Percentiles rank a stretch among this genome's conserved stretches.
These are phyloP conservation scores for Shiraia sp. DNA, from an alignment of 2,329 filamentous ascomycete genomes.

Conservation along the genomic window DNA sequence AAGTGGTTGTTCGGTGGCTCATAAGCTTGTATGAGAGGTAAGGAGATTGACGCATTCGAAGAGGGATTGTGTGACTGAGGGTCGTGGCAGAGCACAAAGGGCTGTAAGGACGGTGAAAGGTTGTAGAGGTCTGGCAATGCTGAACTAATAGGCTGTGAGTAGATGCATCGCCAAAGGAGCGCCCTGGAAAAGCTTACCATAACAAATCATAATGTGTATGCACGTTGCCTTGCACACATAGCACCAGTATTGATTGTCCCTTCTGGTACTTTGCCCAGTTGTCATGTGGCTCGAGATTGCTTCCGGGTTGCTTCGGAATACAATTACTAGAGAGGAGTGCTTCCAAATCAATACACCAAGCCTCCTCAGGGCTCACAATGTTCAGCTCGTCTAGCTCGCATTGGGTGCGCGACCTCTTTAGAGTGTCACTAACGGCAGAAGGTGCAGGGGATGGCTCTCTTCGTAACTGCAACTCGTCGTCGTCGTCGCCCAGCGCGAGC, in stretches of 20 bases:
- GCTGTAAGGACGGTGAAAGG: constrained; percentile 38
- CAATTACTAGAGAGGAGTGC: constrained; percentile 35
- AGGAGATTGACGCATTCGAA: constrained; percentile 24
- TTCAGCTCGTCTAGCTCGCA: constrained; percentile 42
- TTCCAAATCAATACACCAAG: constrained; percentile 39
- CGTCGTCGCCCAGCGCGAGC: constrained; percentile 26
- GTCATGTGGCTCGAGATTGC: constrained; percentile 27
- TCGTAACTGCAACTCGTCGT: constrained; percentile 22
- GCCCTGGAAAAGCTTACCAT: constrained; percentile 25
- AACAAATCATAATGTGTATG: constrained; percentile 42
- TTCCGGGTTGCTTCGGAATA: constrained; percentile 17
- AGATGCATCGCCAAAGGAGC: background rate
- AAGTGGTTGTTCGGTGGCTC: constrained; percentile 42
- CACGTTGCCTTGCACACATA: constrained; percentile 42
- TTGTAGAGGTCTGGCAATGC: constrained; percentile 34
- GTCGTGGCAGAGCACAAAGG: constrained; percentile 40
- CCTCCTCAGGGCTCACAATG: constrained; percentile 28
- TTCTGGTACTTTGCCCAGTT: constrained; percentile 28
- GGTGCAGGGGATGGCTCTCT: constrained; percentile 25
- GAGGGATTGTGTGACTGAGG: constrained; percentile 35
- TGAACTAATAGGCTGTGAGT: constrained; percentile 21
- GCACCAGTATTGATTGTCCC: constrained; percentile 25
- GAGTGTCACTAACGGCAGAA: constrained; percentile 22
- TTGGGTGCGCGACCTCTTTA: constrained; percentile 43
- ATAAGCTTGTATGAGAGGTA: constrained; percentile 39